Base-by-base conservation (phyloP, 345 rosid genomes). In the Alliaria petiolata region DNA sequence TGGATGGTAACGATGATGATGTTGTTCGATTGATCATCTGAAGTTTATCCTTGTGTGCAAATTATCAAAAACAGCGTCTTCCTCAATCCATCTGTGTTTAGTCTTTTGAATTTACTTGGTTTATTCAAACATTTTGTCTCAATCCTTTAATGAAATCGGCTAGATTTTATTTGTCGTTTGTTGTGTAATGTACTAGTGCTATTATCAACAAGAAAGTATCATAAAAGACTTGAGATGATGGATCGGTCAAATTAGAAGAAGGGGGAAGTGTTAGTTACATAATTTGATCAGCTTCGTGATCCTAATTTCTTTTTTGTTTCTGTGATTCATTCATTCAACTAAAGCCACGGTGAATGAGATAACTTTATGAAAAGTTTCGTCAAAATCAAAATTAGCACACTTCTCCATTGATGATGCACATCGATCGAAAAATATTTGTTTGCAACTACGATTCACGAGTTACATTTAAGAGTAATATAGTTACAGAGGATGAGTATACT, bases 21-120 rank as follows among this genome's bases (percentile, higher is more conserved):
- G 79, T 34, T 56, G 73, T 51, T 51, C 49, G 47, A 74, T 74
- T 67, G 53, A 67, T 74, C 73, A 74, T 74, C 78, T 74, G 56
- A 67, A 67, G 62, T 74, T 75, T 70, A 76, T 76, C 56, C 47
- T 70, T 76, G 71, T 70, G 80, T 70, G 75, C 75, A 70, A 69
- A 64, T 69, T 66, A 69, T 64, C n/a, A 40, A 47, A 64, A 64
- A 70, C 65, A 47, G 68, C 31, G 70, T 76, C 70, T 55, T 68
- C 49, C 26, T 6, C 57, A 65, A 8, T 66, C 61, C 46, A 39
- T n/a, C n/a, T 58, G 72, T 74, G 55, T 66, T 66, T 8, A 36
- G 17, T 46, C 58, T 65, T 45, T 45, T 72, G 34, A 34, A 53
- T 53, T 52, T 39, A 16, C 66, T 12, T 16, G 7, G 19, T 58